phyloP scores from a whole-genome alignment of 108 stramenopile genomes.

The Mediolabrus comicus region DNA sequence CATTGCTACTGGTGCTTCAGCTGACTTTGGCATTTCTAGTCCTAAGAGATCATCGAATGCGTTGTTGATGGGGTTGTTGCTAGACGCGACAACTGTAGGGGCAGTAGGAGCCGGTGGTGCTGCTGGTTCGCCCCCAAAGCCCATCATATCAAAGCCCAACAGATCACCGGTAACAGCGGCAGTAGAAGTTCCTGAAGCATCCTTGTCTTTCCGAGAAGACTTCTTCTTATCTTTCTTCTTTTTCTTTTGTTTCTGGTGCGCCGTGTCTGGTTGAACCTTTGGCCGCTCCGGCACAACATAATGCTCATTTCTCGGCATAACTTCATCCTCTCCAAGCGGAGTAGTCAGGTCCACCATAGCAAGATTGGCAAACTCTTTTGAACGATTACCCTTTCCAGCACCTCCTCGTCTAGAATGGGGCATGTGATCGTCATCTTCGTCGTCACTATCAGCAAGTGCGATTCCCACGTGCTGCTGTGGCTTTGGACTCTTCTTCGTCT shows the following conservation, averaged over 20 bases:
- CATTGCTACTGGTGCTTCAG: neutral
- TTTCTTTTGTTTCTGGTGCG: constrained; percentile 20
- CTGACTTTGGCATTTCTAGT: constrained; percentile 30
- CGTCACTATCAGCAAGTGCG: constrained; percentile 63
- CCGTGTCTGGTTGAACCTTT: neutral
- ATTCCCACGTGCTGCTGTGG: constrained; percentile 7
- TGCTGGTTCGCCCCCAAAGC: constrained; percentile 29
- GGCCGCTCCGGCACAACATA: constrained; percentile 60
- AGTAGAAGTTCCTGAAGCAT: neutral
- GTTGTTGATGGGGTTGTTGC: constrained; percentile 49
- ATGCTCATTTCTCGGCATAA: constrained; percentile 75
- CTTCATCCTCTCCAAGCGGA: constrained; percentile 83
- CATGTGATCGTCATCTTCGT: constrained; percentile 67
- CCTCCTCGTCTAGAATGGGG: constrained; percentile 21
- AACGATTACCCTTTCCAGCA: constrained; percentile 9
- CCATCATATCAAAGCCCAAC: constrained; percentile 55
- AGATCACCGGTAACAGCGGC: constrained; percentile 17
- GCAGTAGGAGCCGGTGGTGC: neutral
- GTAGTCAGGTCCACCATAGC: constrained; percentile 83
- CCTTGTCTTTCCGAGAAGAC: constrained; percentile 27
- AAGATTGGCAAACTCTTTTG: constrained; percentile 63
- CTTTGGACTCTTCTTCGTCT: constrained; percentile 50
- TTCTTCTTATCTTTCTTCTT: constrained; percentile 72
- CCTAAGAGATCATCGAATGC: constrained; percentile 83
- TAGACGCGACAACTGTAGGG: neutral